Percentiles rank a stretch among this genome's conserved stretches.
These are phyloP conservation scores for Pisolithus marmoratus DNA, from an alignment of 768 basidiomycete genomes.

Conservation along the genomic window DNA sequence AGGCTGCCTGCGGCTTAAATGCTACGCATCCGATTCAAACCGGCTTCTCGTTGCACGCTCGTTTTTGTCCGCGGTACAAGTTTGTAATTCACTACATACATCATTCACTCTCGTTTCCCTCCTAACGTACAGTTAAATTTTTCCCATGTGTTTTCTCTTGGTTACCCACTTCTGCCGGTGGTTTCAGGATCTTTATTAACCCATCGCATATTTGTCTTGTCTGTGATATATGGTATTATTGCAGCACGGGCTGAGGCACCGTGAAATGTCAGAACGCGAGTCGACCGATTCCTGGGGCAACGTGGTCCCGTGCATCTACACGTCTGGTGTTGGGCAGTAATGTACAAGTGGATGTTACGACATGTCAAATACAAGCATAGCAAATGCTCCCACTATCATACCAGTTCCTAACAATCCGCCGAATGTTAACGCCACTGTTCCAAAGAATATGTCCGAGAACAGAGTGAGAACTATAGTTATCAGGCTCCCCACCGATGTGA, in stretches of 20 bases:
- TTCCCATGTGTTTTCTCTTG: constrained; percentile 11
- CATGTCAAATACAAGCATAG: constrained; percentile 72
- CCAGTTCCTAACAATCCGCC: constrained; percentile 75
- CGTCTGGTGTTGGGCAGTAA: neutral
- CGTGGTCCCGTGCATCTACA: no score
- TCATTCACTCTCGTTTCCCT: constrained; percentile 21
- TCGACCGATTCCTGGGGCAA: no score
- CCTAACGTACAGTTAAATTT: constrained; percentile 14
- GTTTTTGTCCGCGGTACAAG: constrained; percentile 24
- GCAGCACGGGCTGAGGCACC: constrained; percentile 8
- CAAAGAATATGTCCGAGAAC: constrained; percentile 70
- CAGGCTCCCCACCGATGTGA: constrained; percentile 86
- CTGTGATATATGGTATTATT: constrained; percentile 39
- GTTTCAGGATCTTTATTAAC: constrained; percentile 26
- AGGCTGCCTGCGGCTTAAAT: constrained; percentile 14
- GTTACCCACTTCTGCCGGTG: constrained; percentile 14
- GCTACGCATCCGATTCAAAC: constrained; percentile 18
- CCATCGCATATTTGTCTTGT: constrained; percentile 29
- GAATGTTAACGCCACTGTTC: constrained; percentile 55
- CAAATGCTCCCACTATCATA: constrained; percentile 80
- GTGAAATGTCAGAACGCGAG: no score
- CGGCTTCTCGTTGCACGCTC: constrained; percentile 17
- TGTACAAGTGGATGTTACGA: constrained; percentile 22
- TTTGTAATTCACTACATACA: constrained; percentile 27
- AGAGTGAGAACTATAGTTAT: constrained; percentile 91